A percentile compares a stretch with the other conserved stretches of the same genome.
Evolutionary conservation across 495 filamentous ascomycete genomes (phyloP).

Genomic region (Penicillium chermesinum): DNA sequence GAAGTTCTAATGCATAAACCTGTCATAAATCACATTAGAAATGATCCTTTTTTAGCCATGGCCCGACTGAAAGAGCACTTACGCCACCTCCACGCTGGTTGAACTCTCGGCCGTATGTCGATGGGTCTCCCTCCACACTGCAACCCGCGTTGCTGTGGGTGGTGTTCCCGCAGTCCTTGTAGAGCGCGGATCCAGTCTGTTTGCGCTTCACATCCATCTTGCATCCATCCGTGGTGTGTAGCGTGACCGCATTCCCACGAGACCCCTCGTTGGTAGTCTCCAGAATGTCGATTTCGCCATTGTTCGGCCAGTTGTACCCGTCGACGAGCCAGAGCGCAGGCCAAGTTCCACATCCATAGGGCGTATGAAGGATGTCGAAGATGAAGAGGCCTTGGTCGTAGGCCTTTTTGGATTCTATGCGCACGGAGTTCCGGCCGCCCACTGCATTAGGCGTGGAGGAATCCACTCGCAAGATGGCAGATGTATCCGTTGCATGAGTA

Average conservation of each 20-base stretch:
- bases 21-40: slow-evolving; percentile 5
- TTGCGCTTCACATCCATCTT: slow-evolving; percentile 45
- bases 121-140: slow-evolving; percentile 30
- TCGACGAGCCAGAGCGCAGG: slow-evolving; percentile 61
- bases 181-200: slow-evolving; percentile 27
- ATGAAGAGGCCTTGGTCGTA: slow-evolving; percentile 51
- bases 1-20: slow-evolving; percentile 45
- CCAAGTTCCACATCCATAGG: slow-evolving; percentile 51
- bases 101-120: slow-evolving; percentile 38
- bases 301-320: slow-evolving; percentile 52
- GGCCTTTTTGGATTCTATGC: slow-evolving; percentile 45
- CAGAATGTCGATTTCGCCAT: slow-evolving; percentile 49
- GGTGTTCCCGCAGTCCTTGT: slow-evolving; percentile 32
- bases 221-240: slow-evolving; percentile 42
- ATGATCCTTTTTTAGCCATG: too few species aligned
- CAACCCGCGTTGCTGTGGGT: slow-evolving; percentile 41
- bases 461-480: slow-evolving; percentile 51
- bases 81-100: slow-evolving; percentile 47
- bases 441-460: slow-evolving; percentile 35
- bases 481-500: slow-evolving; percentile 42
- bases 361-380: slow-evolving; percentile 49
- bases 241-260: slow-evolving; percentile 41
- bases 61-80: too few species aligned
- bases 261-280: slow-evolving; percentile 43
- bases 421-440: slow-evolving; percentile 49